These are phyloP conservation scores for Xerocomellus intermedius DNA, from an alignment of 768 basidiomycete genomes.

Conservation along the genomic window DNA sequence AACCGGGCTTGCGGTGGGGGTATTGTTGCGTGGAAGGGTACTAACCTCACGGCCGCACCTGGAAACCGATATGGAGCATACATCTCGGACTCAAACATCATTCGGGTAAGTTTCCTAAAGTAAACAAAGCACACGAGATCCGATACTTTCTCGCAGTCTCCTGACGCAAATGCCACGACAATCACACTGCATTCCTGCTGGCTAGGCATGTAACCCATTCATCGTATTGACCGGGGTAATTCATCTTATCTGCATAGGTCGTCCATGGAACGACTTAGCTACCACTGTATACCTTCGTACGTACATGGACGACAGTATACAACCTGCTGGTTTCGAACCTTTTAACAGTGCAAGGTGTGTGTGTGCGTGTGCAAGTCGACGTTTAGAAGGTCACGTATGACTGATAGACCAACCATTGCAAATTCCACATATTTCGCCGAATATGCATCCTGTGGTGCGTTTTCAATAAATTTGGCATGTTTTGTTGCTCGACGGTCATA, in stretches of 20 bases:
- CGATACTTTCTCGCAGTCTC: not conserved
- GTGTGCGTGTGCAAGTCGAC: not conserved
- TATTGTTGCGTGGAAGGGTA: not conserved
- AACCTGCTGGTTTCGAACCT: not conserved
- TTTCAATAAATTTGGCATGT: not conserved
- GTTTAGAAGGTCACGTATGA: slow-evolving; percentile 28
- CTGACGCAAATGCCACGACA: not conserved
- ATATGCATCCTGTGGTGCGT: slow-evolving; percentile 44
- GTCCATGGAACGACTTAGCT: not conserved
- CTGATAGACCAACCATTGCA: slow-evolving; percentile 44
- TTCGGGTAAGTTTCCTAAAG: not conserved
- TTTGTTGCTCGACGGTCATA: not conserved
- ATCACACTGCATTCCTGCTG: not conserved
- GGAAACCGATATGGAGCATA: not conserved
- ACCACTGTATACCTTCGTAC: not conserved
- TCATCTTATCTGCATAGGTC: not conserved
- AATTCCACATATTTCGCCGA: slow-evolving; percentile 59
- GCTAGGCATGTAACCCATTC: not conserved
- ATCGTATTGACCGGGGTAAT: not conserved
- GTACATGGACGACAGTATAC: not conserved
- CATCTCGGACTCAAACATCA: not conserved
- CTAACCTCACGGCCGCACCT: slow-evolving; percentile 43
- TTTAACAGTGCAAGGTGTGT: not conserved
- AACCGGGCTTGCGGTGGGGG: not conserved
- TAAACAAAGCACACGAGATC: not conserved